phyloP scores from a whole-genome alignment of 331 rosid species.

The Cydonia oblonga region DNA sequence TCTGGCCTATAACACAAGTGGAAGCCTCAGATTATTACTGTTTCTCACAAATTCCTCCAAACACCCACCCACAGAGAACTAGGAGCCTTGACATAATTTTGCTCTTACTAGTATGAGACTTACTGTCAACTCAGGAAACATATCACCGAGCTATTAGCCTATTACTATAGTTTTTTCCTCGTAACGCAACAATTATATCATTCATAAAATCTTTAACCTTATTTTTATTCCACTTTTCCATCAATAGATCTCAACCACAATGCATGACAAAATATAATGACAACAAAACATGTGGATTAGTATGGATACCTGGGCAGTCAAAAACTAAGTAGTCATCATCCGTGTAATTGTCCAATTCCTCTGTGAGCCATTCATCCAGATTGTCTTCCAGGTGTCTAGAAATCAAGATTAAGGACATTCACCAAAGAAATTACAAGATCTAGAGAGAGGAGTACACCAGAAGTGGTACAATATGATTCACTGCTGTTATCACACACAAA shows the following conservation, averaged over 20 bases:
- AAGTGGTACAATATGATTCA: background rate
- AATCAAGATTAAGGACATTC: conserved; percentile 37
- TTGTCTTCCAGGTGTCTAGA: conserved; percentile 52
- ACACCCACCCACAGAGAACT: background rate
- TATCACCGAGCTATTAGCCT: background rate
- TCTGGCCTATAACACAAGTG: conserved; percentile 48
- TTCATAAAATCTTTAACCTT: background rate
- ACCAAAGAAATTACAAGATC: background rate
- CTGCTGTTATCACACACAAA: background rate
- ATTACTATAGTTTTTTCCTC: background rate
- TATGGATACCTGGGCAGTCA: conserved; percentile 78
- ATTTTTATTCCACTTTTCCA: background rate
- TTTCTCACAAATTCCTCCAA: background rate
- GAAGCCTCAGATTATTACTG: background rate
- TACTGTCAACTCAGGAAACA: background rate
- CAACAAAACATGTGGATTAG: background rate
- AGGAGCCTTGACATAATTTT: background rate
- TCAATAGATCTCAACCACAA: background rate
- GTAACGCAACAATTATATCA: background rate
- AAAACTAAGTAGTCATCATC: conserved; percentile 90
- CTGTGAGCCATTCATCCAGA: conserved; percentile 76
- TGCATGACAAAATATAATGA: background rate
- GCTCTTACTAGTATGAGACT: too few species aligned
- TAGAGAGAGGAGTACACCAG: background rate
- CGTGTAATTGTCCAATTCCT: conserved; percentile 64